Percentiles rank a stretch among this genome's conserved stretches.
These are phyloP conservation scores for Aureobasidium sp. DNA, from an alignment of 2,329 filamentous ascomycete genomes.

Conservation along the genomic window DNA sequence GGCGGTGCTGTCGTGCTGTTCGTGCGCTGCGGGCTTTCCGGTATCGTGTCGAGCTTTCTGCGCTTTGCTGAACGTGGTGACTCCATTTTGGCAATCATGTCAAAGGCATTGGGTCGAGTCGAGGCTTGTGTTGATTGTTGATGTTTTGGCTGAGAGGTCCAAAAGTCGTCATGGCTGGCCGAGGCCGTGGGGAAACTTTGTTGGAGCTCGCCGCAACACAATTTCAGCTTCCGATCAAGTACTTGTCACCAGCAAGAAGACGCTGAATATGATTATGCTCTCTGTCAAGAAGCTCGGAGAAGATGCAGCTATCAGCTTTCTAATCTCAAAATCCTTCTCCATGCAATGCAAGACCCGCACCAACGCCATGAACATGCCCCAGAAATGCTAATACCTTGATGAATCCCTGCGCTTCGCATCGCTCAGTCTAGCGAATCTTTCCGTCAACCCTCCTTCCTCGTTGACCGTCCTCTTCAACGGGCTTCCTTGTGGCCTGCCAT, in stretches of 20 bases:
- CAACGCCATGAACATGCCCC: neutral
- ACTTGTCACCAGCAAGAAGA: neutral
- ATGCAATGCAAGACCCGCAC: neutral
- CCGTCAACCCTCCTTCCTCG: slow-evolving; percentile 21
- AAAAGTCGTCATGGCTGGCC: neutral
- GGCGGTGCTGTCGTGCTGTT: slow-evolving; percentile 4
- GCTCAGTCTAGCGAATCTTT: slow-evolving; percentile 21
- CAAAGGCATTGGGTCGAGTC: neutral
- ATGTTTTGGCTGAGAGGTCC: neutral
- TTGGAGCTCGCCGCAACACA: neutral
- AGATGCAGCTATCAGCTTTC: neutral
- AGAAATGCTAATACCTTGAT: slow-evolving; percentile 3
- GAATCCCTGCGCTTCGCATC: slow-evolving; percentile 12
- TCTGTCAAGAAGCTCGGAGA: neutral
- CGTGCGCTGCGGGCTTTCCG: neutral
- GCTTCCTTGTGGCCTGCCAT: slow-evolving; percentile 29
- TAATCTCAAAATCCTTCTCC: neutral
- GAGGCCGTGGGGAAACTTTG: neutral
- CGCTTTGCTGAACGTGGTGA: slow-evolving; percentile 24
- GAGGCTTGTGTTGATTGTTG: neutral
- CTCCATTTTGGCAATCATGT: neutral
- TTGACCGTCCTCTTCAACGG: slow-evolving; percentile 38
- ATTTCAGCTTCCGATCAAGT: neutral
- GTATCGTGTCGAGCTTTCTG: slow-evolving; percentile 22
- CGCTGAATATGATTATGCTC: neutral